Conservation (phyloP, 169 alveolate species). For the Plasmodium vinckei region DNA sequence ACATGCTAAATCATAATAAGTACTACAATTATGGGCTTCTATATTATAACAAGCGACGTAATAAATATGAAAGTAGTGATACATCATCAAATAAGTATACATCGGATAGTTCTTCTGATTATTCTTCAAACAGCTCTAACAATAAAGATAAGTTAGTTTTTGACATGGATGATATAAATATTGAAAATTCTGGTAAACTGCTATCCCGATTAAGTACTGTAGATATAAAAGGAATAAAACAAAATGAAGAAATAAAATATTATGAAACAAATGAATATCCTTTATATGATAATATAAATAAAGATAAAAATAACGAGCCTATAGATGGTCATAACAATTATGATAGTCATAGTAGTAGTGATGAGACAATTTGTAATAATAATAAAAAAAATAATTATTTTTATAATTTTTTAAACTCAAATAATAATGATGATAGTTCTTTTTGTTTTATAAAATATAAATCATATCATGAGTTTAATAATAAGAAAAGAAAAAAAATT, state of each 20-base stretch:
- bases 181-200: background rate
- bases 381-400: slow-evolving; percentile 3
- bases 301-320: background rate
- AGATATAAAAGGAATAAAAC: slow-evolving; percentile 16
- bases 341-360: background rate
- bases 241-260: slow-evolving; percentile 10
- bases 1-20: background rate
- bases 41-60: background rate
- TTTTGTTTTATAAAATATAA: slow-evolving; percentile 57
- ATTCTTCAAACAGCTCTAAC: background rate
- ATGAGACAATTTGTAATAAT: background rate
- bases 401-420: slow-evolving; percentile 5
- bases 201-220: slow-evolving; percentile 20
- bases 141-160: slow-evolving; percentile 8
- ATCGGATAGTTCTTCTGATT: background rate
- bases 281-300: background rate
- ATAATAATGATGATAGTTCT: slow-evolving; percentile 9
- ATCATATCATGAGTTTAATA: slow-evolving; percentile 25
- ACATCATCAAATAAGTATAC: too few relatives aligned
- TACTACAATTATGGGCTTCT: background rate
- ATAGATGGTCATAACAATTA: background rate
- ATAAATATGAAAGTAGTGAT: background rate
- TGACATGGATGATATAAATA: slow-evolving; percentile 12
- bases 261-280: background rate
- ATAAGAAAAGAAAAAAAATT: slow-evolving; percentile 9